phyloP scores from a whole-genome alignment of 2,329 filamentous ascomycete genomes.

The Dactylella cylindrospora region DNA sequence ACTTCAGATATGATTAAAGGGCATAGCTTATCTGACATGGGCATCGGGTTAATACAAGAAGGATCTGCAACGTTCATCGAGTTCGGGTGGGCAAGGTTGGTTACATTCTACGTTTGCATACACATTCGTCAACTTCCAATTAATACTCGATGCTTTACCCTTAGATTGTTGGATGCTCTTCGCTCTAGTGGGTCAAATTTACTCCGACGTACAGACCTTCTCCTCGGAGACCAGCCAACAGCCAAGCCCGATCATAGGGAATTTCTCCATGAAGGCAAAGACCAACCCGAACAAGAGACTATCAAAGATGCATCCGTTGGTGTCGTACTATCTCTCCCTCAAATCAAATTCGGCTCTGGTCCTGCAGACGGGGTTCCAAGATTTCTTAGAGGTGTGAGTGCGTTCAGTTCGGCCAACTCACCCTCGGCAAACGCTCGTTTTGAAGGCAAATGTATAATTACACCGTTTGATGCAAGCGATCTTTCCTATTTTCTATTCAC shows the following conservation, averaged over 20 bases:
- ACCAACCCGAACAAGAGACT: background rate
- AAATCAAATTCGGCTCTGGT: conserved; percentile 35
- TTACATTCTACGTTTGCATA: background rate
- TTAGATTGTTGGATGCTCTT: conserved; percentile 24
- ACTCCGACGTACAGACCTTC: conserved; percentile 6
- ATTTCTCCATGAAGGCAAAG: conserved; percentile 7
- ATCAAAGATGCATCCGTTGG: conserved; percentile 27
- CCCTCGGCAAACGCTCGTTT: conserved; percentile 34
- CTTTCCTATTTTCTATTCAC: conserved; percentile 23
- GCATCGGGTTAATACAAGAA: conserved; percentile 39
- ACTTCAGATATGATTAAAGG: conserved; percentile 36
- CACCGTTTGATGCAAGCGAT: conserved; percentile 7
- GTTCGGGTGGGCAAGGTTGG: conserved; percentile 36
- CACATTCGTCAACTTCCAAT: background rate
- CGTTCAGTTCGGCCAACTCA: conserved; percentile 27
- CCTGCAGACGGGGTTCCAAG: background rate
- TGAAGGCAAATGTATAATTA: conserved; percentile 36
- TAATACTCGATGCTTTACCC: background rate
- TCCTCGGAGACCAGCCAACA: conserved; percentile 5
- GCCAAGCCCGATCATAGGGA: conserved; percentile 17
- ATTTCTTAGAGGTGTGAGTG: conserved; percentile 8
- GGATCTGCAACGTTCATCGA: conserved; percentile 35
- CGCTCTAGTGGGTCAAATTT: conserved; percentile 8
- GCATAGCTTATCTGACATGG: conserved; percentile 32
- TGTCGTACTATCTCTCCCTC: conserved; percentile 32